Base-by-base conservation (phyloP, 306 rosid genomes). In the Glycine latifolia region DNA sequence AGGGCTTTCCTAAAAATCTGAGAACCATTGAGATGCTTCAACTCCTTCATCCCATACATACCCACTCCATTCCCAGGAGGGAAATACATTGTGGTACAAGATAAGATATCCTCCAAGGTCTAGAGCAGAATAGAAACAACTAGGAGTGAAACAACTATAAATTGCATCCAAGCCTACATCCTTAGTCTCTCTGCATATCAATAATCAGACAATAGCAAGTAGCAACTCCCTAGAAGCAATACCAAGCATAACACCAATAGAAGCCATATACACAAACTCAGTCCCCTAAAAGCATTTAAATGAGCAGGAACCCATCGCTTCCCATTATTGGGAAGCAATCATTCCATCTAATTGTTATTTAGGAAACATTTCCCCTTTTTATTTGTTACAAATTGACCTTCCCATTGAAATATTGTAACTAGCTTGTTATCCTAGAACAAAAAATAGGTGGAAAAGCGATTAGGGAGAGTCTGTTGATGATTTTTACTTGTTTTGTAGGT, bases 21-120 rank as follows among this genome's bases (percentile, higher is more conserved):
- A 20, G 20, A 20, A 20, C 1, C 20, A 20, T 20, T 20, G 20
- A 1, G 20, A 20, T 20, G 20, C 20, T 20, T 20, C 1, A 20
- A 0, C 0, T 20, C 20, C 20, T 20, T 20, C 20, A 20, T 20
- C 20, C 20, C 20, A 20, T 1, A 20, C 1, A 20, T 0, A 20
- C 20, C 20, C 20, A 20, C 1, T 20, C 20, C 20, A 20, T 20
- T 20, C 20, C 20, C 20, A 39, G 43, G 43, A 39, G 6, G 43
- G 6, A 39, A 39, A 39, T 39, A 39, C 43, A 39, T 39, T 3
- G 43, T 5, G 6, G 43, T 39, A 39, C 43, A 39, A 3, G 5
- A 35, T 50, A 76, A 39, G 43, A 35, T 50, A 76, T 60, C 67
- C 16, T 50, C 59, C 75, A 73, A 3, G 63, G 50, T 76, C 81